Conservation (phyloP, 2,329 filamentous ascomycete genomes). For the Diaporthe citri region DNA sequence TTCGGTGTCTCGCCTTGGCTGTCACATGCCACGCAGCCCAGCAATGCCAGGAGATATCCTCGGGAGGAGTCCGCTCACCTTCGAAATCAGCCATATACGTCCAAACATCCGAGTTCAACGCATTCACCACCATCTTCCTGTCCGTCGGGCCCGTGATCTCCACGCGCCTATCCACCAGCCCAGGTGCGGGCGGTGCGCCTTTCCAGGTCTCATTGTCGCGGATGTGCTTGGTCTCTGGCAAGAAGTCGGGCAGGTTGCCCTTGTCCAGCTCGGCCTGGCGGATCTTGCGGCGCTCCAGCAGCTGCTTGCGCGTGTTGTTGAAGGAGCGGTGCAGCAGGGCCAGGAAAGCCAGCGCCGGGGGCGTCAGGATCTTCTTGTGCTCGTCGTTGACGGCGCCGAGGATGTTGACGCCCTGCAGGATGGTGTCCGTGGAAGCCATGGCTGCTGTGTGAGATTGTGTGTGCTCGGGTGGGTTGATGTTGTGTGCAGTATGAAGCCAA, state of each 20-base stretch:
- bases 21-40: constrained; percentile 15
- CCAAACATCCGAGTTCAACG: constrained; percentile 94
- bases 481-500: background rate
- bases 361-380: constrained; percentile 91
- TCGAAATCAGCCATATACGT: constrained; percentile 99
- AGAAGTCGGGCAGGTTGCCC: constrained; percentile 90
- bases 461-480: background rate
- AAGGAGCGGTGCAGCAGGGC: constrained; percentile 95
- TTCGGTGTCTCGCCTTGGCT: background rate
- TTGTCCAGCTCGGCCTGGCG: constrained; percentile 95
- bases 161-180: constrained; percentile 90
- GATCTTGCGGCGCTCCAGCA: constrained; percentile 86
- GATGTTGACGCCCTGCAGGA: constrained; percentile 90
- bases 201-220: constrained; percentile 95
- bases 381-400: constrained; percentile 82
- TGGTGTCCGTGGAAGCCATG: constrained; percentile 79
- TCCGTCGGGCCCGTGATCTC: constrained; percentile 98
- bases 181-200: constrained; percentile 90
- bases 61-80: constrained; percentile 66
- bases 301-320: constrained; percentile 87
- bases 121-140: constrained; percentile 99
- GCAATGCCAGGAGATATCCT: background rate
- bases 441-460: constrained; percentile 44
- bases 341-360: constrained; percentile 90
- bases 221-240: constrained; percentile 95